Evolutionary conservation across 139 green algal species (phyloP).

Genomic region (Eudorina sp.): DNA sequence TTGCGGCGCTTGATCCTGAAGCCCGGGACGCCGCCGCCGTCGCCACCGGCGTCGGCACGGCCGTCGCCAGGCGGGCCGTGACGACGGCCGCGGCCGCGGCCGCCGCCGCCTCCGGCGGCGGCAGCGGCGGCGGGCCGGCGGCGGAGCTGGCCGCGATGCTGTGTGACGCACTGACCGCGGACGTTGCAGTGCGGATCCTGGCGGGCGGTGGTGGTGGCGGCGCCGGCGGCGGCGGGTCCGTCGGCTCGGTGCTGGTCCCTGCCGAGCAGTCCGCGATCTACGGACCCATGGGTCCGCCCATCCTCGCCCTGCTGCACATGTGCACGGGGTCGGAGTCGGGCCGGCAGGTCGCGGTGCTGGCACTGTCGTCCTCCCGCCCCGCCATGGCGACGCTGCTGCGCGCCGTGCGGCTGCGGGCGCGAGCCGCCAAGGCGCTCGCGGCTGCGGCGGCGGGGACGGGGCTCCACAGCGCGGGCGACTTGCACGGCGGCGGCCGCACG

Average conservation of each 20-base stretch:
- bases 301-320: slow-evolving; percentile 41
- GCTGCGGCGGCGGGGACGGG: slow-evolving; percentile 24
- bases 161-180: slow-evolving; percentile 28
- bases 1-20: slow-evolving; percentile 7
- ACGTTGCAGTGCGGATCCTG: slow-evolving; percentile 1
- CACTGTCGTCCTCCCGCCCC: slow-evolving; percentile 35
- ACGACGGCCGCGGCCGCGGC: background rate
- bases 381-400: slow-evolving; percentile 27
- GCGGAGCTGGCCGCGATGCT: slow-evolving; percentile 32
- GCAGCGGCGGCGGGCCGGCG: background rate
- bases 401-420: background rate
- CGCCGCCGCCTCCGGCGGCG: background rate
- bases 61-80: background rate
- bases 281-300: slow-evolving; percentile 39
- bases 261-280: slow-evolving; percentile 1
- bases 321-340: background rate
- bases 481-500: background rate
- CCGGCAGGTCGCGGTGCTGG: slow-evolving; percentile 29
- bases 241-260: background rate
- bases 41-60: background rate
- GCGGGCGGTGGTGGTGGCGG: background rate
- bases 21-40: background rate
- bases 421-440: background rate
- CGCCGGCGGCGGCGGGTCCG: background rate
- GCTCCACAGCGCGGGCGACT: background rate